These are phyloP conservation scores for Pichia sp. DNA, from an alignment of 1,139 yeast species.

Conservation along the genomic window DNA sequence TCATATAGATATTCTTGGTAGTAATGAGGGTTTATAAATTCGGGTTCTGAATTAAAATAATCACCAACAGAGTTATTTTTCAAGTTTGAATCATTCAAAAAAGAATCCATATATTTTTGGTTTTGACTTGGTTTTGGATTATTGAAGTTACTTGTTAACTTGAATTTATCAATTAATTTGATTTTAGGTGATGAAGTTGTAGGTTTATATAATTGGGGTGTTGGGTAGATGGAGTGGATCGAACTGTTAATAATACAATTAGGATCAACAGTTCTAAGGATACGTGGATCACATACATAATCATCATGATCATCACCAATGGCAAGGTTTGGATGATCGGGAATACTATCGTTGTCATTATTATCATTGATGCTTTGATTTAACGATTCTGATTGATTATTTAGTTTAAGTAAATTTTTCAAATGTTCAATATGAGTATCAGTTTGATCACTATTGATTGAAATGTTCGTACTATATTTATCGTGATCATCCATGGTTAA, in stretches of 20 bases:
- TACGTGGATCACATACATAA: neutral
- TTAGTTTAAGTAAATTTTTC: neutral
- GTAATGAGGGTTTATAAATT: constrained; percentile 1
- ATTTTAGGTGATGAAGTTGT: neutral
- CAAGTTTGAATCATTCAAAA: neutral
- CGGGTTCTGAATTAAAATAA: neutral
- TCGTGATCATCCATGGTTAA: neutral
- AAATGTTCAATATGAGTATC: neutral
- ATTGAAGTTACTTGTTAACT: neutral
- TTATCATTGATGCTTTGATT: neutral
- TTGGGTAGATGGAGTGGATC: neutral
- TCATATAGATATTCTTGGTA: constrained; percentile 6
- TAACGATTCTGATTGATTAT: no score
- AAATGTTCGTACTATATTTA: neutral
- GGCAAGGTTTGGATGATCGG: neutral
- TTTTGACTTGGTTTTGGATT: neutral
- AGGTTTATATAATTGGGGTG: neutral
- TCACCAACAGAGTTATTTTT: neutral
- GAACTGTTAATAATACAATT: neutral
- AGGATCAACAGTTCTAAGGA: constrained; percentile 1
- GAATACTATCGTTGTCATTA: neutral
- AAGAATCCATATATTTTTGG: neutral
- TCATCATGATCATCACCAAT: neutral
- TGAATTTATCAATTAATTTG: neutral
- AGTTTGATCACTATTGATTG: neutral